phyloP scores from a whole-genome alignment of 2,329 filamentous ascomycete species.

The Pseudocercospora eumusae region DNA sequence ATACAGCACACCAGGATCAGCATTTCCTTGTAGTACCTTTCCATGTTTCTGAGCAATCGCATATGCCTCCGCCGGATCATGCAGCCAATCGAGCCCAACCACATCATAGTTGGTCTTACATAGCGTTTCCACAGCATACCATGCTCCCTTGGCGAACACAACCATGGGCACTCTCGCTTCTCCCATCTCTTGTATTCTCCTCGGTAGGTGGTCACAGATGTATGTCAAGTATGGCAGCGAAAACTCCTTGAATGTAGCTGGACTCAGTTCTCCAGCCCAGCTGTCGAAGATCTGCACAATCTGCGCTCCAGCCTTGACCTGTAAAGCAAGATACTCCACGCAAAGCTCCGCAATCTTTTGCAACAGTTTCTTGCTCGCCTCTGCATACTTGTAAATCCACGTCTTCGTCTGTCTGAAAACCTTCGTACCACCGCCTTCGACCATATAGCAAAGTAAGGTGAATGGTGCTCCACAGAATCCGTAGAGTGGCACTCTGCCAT shows the following conservation, averaged over 20 bases:
- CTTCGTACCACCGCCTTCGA: slow-evolving; percentile 94
- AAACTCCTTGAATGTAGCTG: slow-evolving; percentile 78
- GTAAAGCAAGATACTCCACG: slow-evolving; percentile 88
- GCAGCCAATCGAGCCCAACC: slow-evolving; percentile 91
- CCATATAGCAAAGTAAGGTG: slow-evolving; percentile 98
- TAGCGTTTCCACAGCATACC: slow-evolving; percentile 86
- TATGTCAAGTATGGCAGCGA: slow-evolving; percentile 82
- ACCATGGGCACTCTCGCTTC: slow-evolving; percentile 89
- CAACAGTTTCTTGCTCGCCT: slow-evolving; percentile 76
- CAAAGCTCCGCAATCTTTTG: slow-evolving; percentile 93
- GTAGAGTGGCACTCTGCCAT: slow-evolving; percentile 85
- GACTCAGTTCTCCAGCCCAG: slow-evolving; percentile 92
- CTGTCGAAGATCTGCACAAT: slow-evolving; percentile 97
- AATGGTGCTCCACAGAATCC: slow-evolving; percentile 97
- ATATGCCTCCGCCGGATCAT: slow-evolving; percentile 82
- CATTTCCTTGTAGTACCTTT: slow-evolving; percentile 90
- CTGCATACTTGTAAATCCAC: slow-evolving; percentile 89
- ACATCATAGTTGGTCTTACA: slow-evolving; percentile 91
- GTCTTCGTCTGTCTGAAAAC: slow-evolving; percentile 92
- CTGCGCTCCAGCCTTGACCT: slow-evolving; percentile 92
- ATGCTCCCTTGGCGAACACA: slow-evolving; percentile 96
- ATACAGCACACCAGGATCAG: slow-evolving; percentile 90
- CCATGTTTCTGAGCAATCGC: slow-evolving; percentile 68
- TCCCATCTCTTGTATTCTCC: slow-evolving; percentile 69
- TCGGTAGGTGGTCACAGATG: slow-evolving; percentile 79